These are phyloP conservation scores for Ceratobasidium papillatum DNA, from an alignment of 1,284 basidiomycete species.

Conservation along the genomic window DNA sequence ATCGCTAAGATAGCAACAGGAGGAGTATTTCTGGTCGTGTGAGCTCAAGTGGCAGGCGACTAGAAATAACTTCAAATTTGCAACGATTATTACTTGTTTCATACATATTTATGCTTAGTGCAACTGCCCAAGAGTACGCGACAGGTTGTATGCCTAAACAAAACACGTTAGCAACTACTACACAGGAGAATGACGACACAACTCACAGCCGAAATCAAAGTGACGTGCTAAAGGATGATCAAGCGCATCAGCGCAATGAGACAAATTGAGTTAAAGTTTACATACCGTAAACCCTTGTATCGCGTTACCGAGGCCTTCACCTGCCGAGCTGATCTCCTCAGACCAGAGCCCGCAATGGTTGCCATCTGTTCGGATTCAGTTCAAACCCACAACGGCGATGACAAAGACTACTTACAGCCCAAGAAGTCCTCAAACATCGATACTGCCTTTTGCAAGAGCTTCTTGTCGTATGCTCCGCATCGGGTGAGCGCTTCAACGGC, in stretches of 20 bases:
- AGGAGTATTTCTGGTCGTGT: background rate
- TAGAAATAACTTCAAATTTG: background rate
- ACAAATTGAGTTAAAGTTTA: slow-evolving; percentile 7
- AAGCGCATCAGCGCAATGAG: slow-evolving; percentile 25
- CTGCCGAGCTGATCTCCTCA: slow-evolving; percentile 75
- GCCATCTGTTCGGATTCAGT: slow-evolving; percentile 58
- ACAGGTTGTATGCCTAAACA: slow-evolving; percentile 71
- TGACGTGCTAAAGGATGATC: slow-evolving; percentile 65
- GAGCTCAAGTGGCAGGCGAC: background rate
- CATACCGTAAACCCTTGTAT: slow-evolving; percentile 88
- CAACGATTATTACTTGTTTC: background rate
- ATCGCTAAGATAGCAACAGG: background rate
- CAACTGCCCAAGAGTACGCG: slow-evolving; percentile 61
- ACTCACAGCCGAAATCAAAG: slow-evolving; percentile 70
- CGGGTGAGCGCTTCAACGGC: slow-evolving; percentile 66
- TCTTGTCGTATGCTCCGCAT: slow-evolving; percentile 77
- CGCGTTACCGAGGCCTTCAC: slow-evolving; percentile 81
- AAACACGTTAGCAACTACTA: background rate
- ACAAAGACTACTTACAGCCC: slow-evolving; percentile 54
- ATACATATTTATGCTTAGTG: background rate
- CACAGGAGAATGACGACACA: background rate
- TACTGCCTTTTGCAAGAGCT: slow-evolving; percentile 73
- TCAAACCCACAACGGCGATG: background rate
- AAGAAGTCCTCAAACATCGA: slow-evolving; percentile 75
- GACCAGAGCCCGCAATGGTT: slow-evolving; percentile 89